These are phyloP conservation scores for Hsuehochloa calcarea DNA, from an alignment of 176 grass and related monocot genomes.

Conservation along the genomic window DNA sequence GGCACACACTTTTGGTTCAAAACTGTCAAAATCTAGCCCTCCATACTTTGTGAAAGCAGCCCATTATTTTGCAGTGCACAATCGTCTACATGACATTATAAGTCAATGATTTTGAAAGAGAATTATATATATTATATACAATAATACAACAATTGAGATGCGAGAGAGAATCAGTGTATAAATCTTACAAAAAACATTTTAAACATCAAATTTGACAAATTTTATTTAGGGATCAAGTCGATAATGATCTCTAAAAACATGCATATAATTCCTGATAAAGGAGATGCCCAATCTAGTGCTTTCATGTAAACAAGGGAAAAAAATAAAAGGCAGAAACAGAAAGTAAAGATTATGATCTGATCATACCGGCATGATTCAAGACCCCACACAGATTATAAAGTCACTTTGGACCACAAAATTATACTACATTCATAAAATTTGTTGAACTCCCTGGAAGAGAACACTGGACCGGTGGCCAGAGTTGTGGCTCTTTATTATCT, in stretches of 20 bases:
- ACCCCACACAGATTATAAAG: background rate
- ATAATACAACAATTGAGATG: background rate
- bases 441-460: background rate
- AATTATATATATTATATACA: background rate
- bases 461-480: background rate
- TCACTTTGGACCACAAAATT: conserved; percentile 8
- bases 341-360: background rate
- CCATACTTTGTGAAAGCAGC: background rate
- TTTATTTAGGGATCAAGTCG: background rate
- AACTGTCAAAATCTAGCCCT: background rate
- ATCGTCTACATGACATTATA: background rate
- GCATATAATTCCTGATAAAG: background rate
- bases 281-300: background rate
- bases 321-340: background rate
- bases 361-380: conserved; percentile 31
- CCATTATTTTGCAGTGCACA: too few relatives aligned
- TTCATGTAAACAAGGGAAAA: background rate
- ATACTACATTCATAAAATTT: background rate
- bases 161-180: background rate
- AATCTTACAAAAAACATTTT: background rate
- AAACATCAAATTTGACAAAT: background rate
- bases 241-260: background rate
- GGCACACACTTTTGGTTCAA: too few relatives aligned
- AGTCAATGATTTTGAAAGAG: too few relatives aligned
- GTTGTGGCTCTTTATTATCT: background rate